A percentile compares a stretch with the other conserved stretches of the same genome.
Evolutionary conservation across 2,329 filamentous ascomycete genomes (phyloP).

Genomic region (Bimuria novae-zelandiae): DNA sequence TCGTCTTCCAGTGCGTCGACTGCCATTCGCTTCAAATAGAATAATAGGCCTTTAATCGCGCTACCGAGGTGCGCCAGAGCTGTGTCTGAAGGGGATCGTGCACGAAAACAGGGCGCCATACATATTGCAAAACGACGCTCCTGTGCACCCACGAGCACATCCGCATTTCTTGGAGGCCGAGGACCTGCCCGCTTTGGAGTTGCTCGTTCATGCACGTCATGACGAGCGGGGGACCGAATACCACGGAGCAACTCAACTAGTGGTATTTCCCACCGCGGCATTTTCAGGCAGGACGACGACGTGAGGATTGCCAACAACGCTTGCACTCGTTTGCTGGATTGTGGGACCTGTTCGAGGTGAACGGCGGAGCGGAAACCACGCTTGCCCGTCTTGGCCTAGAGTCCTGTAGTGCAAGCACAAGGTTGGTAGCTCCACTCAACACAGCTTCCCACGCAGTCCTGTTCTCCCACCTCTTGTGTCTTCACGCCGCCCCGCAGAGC

Average conservation of each 20-base stretch:
- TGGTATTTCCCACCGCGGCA: not conserved
- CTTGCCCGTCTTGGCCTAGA: not conserved
- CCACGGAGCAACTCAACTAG: not conserved
- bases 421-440: constrained; percentile 7
- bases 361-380: not conserved
- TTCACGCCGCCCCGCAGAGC: not conserved
- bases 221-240: constrained; percentile 15
- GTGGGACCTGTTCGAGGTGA: not conserved
- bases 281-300: not conserved
- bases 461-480: constrained; percentile 1
- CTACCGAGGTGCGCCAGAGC: constrained; percentile 12
- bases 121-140: constrained; percentile 15
- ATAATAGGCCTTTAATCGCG: constrained; percentile 6
- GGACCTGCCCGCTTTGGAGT: constrained; percentile 13
- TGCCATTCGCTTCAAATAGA: constrained; percentile 22
- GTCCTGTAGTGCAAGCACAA: not conserved
- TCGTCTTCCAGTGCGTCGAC: constrained; percentile 12
- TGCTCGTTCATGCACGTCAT: constrained; percentile 24
- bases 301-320: not conserved
- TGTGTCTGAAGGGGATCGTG: constrained; percentile 5
- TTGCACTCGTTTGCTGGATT: not conserved
- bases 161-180: constrained; percentile 8
- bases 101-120: constrained; percentile 13
- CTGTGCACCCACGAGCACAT: constrained; percentile 15
- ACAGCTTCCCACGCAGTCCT: constrained; percentile 2